phyloP scores from a whole-genome alignment of 768 basidiomycete genomes.

The Pleurotus eryngii region DNA sequence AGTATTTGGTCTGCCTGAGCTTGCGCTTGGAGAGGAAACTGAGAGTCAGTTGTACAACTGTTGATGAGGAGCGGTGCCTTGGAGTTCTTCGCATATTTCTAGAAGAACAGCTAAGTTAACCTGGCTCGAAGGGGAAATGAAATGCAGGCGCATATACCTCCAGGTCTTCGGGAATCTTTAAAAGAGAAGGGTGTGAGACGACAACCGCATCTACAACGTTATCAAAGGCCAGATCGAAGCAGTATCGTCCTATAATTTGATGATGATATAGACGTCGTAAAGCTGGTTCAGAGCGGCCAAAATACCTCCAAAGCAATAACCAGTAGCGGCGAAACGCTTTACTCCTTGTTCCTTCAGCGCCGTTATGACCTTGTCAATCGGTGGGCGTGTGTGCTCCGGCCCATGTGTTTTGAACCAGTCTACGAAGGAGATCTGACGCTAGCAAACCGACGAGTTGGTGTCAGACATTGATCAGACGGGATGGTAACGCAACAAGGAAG shows the following conservation, averaged over 20 bases:
- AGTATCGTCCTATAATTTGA: conserved; percentile 36
- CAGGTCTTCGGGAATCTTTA: conserved; percentile 57
- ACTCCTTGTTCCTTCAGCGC: conserved; percentile 59
- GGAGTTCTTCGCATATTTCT: conserved; percentile 46
- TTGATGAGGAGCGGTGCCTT: conserved; percentile 66
- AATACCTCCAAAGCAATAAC: conserved; percentile 68
- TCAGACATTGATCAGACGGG: background rate
- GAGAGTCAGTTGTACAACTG: conserved; percentile 49
- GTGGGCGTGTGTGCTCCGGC: conserved; percentile 37
- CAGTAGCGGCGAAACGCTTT: conserved; percentile 52
- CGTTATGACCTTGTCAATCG: conserved; percentile 52
- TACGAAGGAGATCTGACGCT: conserved; percentile 32
- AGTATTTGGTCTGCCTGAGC: conserved; percentile 47
- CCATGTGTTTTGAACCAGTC: conserved; percentile 45
- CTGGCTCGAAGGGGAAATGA: background rate
- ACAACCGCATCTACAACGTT: conserved; percentile 44
- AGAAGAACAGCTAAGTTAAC: background rate
- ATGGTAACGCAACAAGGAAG: background rate
- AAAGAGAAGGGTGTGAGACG: conserved; percentile 58
- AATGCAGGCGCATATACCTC: conserved; percentile 34
- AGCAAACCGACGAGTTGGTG: background rate
- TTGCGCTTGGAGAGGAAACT: conserved; percentile 47
- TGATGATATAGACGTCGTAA: background rate
- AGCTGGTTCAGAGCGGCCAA: background rate
- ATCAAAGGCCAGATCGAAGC: conserved; percentile 62